Base-by-base conservation (phyloP, 495 filamentous ascomycete genomes). In the Penicillium maclennaniae region DNA sequence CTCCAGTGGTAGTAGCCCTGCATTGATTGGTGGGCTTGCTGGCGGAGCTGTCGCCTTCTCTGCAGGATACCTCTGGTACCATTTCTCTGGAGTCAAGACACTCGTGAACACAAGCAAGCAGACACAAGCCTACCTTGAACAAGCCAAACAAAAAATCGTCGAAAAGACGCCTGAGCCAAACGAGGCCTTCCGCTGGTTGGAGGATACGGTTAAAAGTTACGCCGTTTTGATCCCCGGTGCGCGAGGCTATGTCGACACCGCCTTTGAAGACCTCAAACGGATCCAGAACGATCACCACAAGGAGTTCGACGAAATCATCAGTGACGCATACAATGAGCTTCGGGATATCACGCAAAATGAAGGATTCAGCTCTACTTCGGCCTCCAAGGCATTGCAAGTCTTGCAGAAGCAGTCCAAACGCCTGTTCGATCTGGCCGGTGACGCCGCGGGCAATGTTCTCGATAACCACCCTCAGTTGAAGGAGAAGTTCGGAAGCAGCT, bases 221-320 rank as follows among this genome's bases (percentile, higher is more conserved):
- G 80, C 82, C 3, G 70, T 63, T n/a, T 83, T 83, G 70, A 77
- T 89, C 28, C 86, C 86, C 4, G 86, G 85, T n/a, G 85, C 76
- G 4, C 74, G 76, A 10, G 64, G 69, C 16, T 84, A 83, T 56
- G 74, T 86, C 45, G 83, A 87, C 59, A 66, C 67, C 2, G 77
- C 74, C 3, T 88, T 89, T 61, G 69, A 83, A 28, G 83, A 87
- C 52, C 64, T 88, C 14, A 84, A 86, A 25, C 71, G 70, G 15
- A 71, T 88, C 27, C 72, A 77, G 20, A 62, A 78, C 42, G 78
- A 80, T 27, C 83, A 87, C 61, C 71, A 73, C 6, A 72, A 81
- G 0, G 85, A 88, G 58, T 82, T 87, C 20, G 80, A 87, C 56
- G 59, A 78, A 48, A 75, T 88, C 31, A 70, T 88, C 23, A 66